These are phyloP conservation scores for Anacardium occidentale DNA, from an alignment of 345 rosid species.

Conservation along the genomic window DNA sequence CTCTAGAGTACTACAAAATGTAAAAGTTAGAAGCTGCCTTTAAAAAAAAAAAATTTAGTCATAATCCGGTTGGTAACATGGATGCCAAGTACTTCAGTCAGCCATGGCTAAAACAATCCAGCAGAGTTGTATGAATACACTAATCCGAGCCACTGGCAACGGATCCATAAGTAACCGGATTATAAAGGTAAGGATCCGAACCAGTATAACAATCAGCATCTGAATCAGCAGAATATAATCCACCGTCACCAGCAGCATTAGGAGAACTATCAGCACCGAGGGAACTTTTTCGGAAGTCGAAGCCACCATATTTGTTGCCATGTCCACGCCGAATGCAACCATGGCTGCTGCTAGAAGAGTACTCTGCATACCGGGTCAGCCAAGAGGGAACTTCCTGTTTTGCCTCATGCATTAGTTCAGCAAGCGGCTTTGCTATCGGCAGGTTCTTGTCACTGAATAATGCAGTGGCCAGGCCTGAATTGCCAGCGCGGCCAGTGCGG, in stretches of 20 bases:
- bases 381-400: constrained; percentile 49
- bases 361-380: constrained; percentile 38
- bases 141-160: neutral
- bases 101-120: constrained; percentile 19
- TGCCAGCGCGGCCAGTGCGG: constrained; percentile 57
- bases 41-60: neutral
- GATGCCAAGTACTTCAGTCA: constrained; percentile 49
- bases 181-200: no score
- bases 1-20: no score
- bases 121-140: neutral
- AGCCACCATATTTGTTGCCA: constrained; percentile 43
- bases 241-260: no score
- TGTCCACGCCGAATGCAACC: constrained; percentile 13
- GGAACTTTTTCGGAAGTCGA: constrained; percentile 39
- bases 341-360: constrained; percentile 21
- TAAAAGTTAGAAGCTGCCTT: no score
- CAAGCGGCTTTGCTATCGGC: constrained; percentile 39
- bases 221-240: neutral
- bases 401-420: constrained; percentile 45
- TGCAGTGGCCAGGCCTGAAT: constrained; percentile 50
- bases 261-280: constrained; percentile 5
- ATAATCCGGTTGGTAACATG: neutral
- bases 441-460: constrained; percentile 46
- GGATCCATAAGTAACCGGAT: no score
- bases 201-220: neutral